Base-by-base conservation (phyloP, 192 early-diverging fungal species). In the Endogone sp. region DNA sequence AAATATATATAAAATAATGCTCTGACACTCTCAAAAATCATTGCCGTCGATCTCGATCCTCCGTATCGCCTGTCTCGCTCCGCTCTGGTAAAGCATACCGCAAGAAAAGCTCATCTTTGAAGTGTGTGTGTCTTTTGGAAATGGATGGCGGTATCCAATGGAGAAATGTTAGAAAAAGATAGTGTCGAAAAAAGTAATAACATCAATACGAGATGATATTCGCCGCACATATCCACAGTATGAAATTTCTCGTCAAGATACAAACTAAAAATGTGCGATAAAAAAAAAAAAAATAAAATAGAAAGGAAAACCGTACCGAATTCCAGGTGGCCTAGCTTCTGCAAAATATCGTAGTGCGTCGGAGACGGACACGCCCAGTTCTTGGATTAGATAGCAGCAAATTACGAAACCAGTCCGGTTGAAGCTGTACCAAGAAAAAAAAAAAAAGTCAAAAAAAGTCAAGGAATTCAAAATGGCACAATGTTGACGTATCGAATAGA, bases 331-430 rank as follows among this genome's bases (percentile, higher is more conserved):
- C 27, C 84, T 71, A 22, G 75, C 77, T 24, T 65, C 57, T 29
- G 76, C 79, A 74, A 86, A 86, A 30, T 68, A 69, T 16, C 65
- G 66, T 13, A 86, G 29, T 4, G 84, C 84, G 28, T 86, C 82
- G 3, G 80, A 63, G 16, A 86, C 84, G 3, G 82, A 67, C 20
- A 79, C 75, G 21, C 70, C 71, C 59, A 84, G 68, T 27, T 74
- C 68, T 37, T 86, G 72, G 57, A 86, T 86, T 62, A 86, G 65
- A 63, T 83, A 86, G 26, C 76, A 84, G 64, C 82, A 84, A n/a
- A 86, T 67, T 58, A 86, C 75, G 44, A 86, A 84, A 26, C 84
- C 84, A 3, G 84, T 86, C 4, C 84, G 71, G 60, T 86, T 86
- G 61, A 82, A 86, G 1, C 83, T 84, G 67, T 6, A 20, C 3